A percentile compares a stretch with the other conserved stretches of the same genome.
Evolutionary conservation across 2,329 filamentous ascomycete genomes (phyloP).

Genomic region (Colletotrichum cereale): DNA sequence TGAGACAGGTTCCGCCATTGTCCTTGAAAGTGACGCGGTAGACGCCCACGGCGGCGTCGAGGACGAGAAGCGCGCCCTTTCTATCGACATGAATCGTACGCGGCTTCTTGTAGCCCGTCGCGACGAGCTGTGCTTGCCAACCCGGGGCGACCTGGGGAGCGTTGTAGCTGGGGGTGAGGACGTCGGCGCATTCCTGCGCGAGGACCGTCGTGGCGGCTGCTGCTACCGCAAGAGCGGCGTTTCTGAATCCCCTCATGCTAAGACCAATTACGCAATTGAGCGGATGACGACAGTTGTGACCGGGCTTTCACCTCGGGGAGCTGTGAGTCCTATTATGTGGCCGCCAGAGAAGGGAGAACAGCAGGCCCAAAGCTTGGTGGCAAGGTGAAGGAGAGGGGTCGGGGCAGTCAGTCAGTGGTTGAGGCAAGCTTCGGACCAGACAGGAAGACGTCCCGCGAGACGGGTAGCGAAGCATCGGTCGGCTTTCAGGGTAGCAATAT

Average conservation of each 20-base stretch:
- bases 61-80: constrained; percentile 59
- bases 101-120: constrained; percentile 56
- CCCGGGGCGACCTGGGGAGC: constrained; percentile 55
- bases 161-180: constrained; percentile 51
- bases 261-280: background rate
- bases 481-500: constrained; percentile 2
- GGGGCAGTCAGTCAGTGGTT: background rate
- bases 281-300: background rate
- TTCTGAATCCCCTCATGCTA: constrained; percentile 32
- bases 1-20: constrained; percentile 56
- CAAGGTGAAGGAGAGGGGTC: constrained; percentile 5
- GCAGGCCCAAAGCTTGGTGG: background rate
- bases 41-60: constrained; percentile 59
- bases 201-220: constrained; percentile 25
- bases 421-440: background rate
- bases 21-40: constrained; percentile 56
- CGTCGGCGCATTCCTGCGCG: constrained; percentile 49
- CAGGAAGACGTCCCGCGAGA: background rate
- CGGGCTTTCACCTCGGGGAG: background rate
- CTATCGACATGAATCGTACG: constrained; percentile 61
- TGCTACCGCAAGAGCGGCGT: constrained; percentile 13
- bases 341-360: background rate
- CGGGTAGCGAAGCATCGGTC: constrained; percentile 10
- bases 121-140: constrained; percentile 60
- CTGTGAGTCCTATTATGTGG: background rate